Base-by-base conservation (phyloP, 306 rosid species). In the Cucurbita ficifolia region DNA sequence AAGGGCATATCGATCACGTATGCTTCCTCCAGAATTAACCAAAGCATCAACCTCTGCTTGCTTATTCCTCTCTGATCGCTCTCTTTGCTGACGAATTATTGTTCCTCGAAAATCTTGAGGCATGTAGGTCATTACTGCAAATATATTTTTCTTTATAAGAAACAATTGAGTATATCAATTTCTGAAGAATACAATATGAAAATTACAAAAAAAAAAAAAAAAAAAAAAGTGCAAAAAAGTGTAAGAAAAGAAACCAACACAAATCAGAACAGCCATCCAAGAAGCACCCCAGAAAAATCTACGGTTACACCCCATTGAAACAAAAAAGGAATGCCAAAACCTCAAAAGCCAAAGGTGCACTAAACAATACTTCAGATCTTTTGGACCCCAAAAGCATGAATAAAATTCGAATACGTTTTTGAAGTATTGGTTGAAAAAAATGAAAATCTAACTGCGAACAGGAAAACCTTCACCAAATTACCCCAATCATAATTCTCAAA, bases 91-190 rank as follows among this genome's bases (percentile, higher is more conserved):
- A 79, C 87, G 89, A 59, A 94, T 84, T 24, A 94, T 88, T 10
- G 95, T 86, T 77, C 98, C 97, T 60, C 98, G 96, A 79, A 94
- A 94, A 84, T 90, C 98, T 86, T 94, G 98, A 74, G 98, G 98
- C 80, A 94, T 86, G 88, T 94, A 94, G 10, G 98, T 90, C 98
- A 94, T 86, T 70, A 94, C 98, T 93, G 84, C 86, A 81, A 57
- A 75, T 59, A 67, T 39, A 62, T 79, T 54, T 13, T 57, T 59
- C 52, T 68, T 68, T 16, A 24, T 68, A 68, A 68, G 73, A 68
- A 68, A 46, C 42, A 39, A 39, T 63, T 17, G 50, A 39, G 6
- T 39, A 39, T 18, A 64, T 69, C 36, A 14, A 24, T 63, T 38
- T 63, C 21, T 38, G 18, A 69, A 69, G 18, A 68, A 68, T 46